Evolutionary conservation across 208 protist genomes (phyloP), one percentile per base, ranked within the genome.

Genomic region (Angomonas deanei): DNA sequence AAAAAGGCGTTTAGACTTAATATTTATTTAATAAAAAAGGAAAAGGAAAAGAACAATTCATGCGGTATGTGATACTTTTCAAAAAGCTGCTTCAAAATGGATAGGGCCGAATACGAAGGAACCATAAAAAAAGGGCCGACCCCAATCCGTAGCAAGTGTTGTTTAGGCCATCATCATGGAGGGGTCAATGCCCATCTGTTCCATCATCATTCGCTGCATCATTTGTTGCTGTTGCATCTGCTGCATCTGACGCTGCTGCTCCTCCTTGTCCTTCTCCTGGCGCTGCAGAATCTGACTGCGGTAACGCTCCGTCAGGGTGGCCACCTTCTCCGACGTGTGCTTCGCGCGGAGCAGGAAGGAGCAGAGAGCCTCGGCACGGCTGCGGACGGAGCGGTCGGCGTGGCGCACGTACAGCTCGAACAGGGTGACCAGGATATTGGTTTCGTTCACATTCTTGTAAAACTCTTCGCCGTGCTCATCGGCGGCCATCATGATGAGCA

Each of bases 121-220:
- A n/a, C n/a, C n/a, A n/a, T n/a, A n/a, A n/a, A n/a, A n/a, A n/a
- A n/a, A 10, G 3, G 15, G 42, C 15, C 17, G 17, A 50, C 13
- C 15, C 5, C 42, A 26, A 8, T 50, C 42, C 3, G 4, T 50
- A 10, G 23, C 8, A 10, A 5, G 17, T 19, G 8, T 15, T 42
- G 36, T 15, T 50, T 50, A 50, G 42, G 42, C 42, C 50, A 56
- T 56, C 63, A 84, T 33, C 78, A 84, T 82, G 32, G 70, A 72
- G 50, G 69, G 69, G 59, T 83, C 81, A 66, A 90, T 87, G 23
- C 83, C 84, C 88, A 94, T 94, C 77, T 89, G 79, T 75, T 92
- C 81, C 75, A 94, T 82, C 83, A 94, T 92, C 88, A 85, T 85
- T 31, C 78, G 76, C 68, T 94, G 84, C 84, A 94, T 92, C 70